Evolutionary conservation across 768 basidiomycete species (phyloP).

Genomic region (Tricholoma terreum): DNA sequence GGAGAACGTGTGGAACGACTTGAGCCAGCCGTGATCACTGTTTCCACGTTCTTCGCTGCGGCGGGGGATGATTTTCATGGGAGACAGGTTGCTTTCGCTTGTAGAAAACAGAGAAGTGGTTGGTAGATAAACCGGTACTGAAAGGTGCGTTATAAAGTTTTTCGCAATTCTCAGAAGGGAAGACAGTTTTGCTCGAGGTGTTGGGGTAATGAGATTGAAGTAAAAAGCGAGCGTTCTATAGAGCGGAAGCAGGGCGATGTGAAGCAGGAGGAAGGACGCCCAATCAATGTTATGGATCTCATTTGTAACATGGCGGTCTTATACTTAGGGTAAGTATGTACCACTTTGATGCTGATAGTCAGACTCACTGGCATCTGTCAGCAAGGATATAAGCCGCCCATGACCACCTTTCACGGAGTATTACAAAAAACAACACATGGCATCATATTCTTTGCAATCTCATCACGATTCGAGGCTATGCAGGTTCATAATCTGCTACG

Average conservation of each 20-base stretch:
- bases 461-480: too few species aligned
- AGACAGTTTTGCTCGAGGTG: conserved; percentile 33
- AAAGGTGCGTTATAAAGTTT: conserved; percentile 26
- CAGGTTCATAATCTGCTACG: too few species aligned
- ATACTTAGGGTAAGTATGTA: too few species aligned
- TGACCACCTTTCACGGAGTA: conserved; percentile 12
- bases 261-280: conserved; percentile 26
- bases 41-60: conserved; percentile 63
- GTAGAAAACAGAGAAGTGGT: conserved; percentile 2
- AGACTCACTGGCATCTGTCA: conserved; percentile 4
- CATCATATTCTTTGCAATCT: background rate
- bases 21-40: conserved; percentile 82
- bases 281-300: conserved; percentile 22
- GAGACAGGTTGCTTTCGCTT: conserved; percentile 13
- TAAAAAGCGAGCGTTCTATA: conserved; percentile 41
- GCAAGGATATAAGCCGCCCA: too few species aligned
- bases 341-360: background rate
- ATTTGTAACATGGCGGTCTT: conserved; percentile 29
- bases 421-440: conserved; percentile 8
- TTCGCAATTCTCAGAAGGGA: conserved; percentile 36
- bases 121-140: too few species aligned
- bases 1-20: conserved; percentile 83
- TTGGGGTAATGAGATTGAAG: conserved; percentile 28
- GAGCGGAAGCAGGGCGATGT: conserved; percentile 36
- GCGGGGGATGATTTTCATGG: conserved; percentile 47